Evolutionary conservation across 257 asterid species (phyloP), one percentile per base, ranked within the genome.

Genomic region (Solanum neorickii): DNA sequence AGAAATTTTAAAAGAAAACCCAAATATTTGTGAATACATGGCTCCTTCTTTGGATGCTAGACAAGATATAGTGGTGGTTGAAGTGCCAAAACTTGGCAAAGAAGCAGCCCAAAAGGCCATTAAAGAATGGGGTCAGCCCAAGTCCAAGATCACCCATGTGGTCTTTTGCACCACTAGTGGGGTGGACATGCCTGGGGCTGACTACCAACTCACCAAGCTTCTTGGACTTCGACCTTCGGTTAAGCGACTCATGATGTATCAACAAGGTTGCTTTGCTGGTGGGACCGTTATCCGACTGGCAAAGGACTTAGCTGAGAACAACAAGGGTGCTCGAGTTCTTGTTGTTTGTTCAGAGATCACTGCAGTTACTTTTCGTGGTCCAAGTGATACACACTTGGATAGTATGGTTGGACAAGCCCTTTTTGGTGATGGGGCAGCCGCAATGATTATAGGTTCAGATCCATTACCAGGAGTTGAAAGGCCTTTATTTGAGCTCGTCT

Each of bases 151-250:
- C 75, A 94, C 95, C 76, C 98, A 94, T 92, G 85, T 95, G 5
- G 88, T 95, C 1, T 95, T 95, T 89, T 95, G 98, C 87, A 93
- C 98, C 87, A 93, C 96, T 56, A 91, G 94, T 88, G 98, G 98
- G 33, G 97, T 94, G 52, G 98, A 94, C 92, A 95, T 95, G 97
- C 98, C 98, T 3, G 98, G 98, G 13, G 95, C 95, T 15, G 98
- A 95, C 94, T 94, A 91, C 88, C 95, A 93, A 87, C 95, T 95
- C 12, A 93, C 98, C 44, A 95, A 92, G 88, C 98, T 95, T 68
- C 95, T 94, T 68, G 97, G 96, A 31, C 98, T 95, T 78, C 90
- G 91, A 33, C 94, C 97, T 7, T 90, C 98, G 1, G 95, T 95
- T 6, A 91, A 90, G 68, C 93, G 98, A 8, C 66, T 89, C 91